These are phyloP conservation scores for Lasiosphaeriaceae sp. DNA, from an alignment of 495 filamentous ascomycete genomes.

Conservation along the genomic window DNA sequence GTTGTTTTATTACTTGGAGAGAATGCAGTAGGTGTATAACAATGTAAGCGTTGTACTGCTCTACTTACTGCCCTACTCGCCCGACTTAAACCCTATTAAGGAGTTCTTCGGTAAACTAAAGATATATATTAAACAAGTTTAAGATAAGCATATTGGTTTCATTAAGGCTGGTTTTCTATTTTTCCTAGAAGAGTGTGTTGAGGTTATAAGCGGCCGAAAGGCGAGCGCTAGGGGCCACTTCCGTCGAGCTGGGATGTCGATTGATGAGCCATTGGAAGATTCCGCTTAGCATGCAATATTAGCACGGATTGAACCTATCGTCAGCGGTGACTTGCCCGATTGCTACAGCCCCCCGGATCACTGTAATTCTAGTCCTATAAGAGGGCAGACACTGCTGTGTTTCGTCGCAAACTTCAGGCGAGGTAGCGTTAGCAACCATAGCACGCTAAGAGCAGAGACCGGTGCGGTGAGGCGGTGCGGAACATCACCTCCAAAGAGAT, in stretches of 20 bases:
- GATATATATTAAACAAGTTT: slow-evolving; percentile 5
- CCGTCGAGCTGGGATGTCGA: not conserved
- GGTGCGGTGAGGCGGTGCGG: too few species aligned
- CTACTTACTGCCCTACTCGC: slow-evolving; percentile 6
- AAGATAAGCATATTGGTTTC: slow-evolving; percentile 3
- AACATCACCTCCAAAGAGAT: not conserved
- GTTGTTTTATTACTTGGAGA: slow-evolving; percentile 3
- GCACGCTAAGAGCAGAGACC: not conserved
- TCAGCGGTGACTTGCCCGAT: not conserved
- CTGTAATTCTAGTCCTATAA: not conserved
- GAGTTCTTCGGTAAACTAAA: slow-evolving; percentile 11
- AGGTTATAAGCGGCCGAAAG: slow-evolving; percentile 1
- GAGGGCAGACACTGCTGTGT: not conserved
- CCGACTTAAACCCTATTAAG: slow-evolving; percentile 9
- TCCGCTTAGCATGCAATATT: not conserved
- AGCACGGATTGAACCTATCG: not conserved
- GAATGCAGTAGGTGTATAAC: slow-evolving; percentile 3
- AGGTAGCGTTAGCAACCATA: not conserved
- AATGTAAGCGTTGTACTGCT: slow-evolving; percentile 1
- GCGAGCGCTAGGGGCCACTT: slow-evolving; percentile 1
- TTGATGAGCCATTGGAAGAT: slow-evolving; percentile 1
- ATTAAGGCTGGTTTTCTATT: slow-evolving; percentile 1
- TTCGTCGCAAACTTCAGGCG: not conserved
- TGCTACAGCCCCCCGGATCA: not conserved
- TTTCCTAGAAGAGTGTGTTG: slow-evolving; percentile 2